phyloP scores from a whole-genome alignment of 225 moss, liverwort and hornwort species.

The Polytrichum formosum region DNA sequence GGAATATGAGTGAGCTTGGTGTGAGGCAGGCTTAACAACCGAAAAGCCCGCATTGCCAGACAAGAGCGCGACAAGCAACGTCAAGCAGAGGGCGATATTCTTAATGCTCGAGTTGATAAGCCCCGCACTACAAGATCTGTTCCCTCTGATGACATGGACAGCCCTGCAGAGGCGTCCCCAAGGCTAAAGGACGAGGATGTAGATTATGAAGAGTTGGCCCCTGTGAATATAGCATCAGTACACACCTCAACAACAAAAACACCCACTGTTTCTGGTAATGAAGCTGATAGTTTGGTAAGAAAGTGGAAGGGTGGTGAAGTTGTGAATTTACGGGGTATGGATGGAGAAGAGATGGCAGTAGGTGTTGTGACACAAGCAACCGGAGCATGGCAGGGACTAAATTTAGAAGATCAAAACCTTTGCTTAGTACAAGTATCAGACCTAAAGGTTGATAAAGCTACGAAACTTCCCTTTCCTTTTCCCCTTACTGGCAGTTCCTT shows the following conservation, averaged over 20 bases:
- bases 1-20: conserved; percentile 65
- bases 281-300: conserved; percentile 26
- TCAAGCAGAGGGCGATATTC: conserved; percentile 56
- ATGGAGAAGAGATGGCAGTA: conserved; percentile 73
- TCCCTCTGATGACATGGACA: conserved; percentile 57
- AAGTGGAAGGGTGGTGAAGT: conserved; percentile 60
- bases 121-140: conserved; percentile 68
- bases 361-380: conserved; percentile 61
- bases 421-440: conserved; percentile 79
- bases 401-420: conserved; percentile 67
- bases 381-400: conserved; percentile 66
- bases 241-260: conserved; percentile 13
- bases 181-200: conserved; percentile 54
- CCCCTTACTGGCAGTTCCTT: conserved; percentile 57
- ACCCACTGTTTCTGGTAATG: conserved; percentile 40
- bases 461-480: conserved; percentile 72
- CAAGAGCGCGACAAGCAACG: conserved; percentile 84
- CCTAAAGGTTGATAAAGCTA: conserved; percentile 71
- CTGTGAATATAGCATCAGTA: conserved; percentile 22
- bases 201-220: conserved; percentile 39
- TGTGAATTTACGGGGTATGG: conserved; percentile 64
- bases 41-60: conserved; percentile 95
- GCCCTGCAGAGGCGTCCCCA: conserved; percentile 60
- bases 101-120: conserved; percentile 49
- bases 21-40: conserved; percentile 94